phyloP scores from a whole-genome alignment of 345 rosid genomes.

The thale cress (Arabidopsis thaliana) region TAIR10.1 NC_003070.9:28126501-28127000 shows the following conservation, averaged over 20 bases:
- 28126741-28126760: conserved; percentile 27
- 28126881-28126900: not conserved
- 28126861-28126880: not conserved
- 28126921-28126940: conserved; percentile 30
- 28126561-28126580: not conserved
- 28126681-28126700: not conserved
- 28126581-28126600: not conserved
- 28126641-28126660: not conserved
- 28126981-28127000: conserved; percentile 38
- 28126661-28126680: not conserved
- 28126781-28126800: not conserved
- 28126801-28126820: conserved; percentile 12
- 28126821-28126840: not conserved
- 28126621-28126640: not conserved
- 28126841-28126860: not conserved
- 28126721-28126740: not conserved
- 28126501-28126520: not conserved
- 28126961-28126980: conserved; percentile 79
- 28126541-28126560: no score
- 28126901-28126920: conserved; percentile 16
- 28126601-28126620: no score
- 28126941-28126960: conserved; percentile 52
- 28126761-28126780: not conserved
- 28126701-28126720: not conserved
- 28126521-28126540: not conserved